Base-by-base conservation (phyloP, 2,329 filamentous ascomycete genomes). In the Colletotrichum chrysophilum region DNA sequence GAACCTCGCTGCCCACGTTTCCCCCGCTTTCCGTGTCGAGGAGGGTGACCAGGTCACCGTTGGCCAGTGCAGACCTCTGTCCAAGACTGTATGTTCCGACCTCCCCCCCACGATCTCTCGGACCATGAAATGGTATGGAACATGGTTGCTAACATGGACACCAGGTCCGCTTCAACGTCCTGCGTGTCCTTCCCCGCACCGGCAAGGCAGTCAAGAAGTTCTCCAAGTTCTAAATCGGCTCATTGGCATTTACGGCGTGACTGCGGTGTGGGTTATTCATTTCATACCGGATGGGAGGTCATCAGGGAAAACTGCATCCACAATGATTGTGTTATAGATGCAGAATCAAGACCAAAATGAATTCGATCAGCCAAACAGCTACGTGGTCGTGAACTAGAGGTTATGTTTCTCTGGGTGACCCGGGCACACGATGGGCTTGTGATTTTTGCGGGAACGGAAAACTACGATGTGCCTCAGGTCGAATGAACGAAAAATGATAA, bases 21-120 rank as follows among this genome's bases (percentile, higher is more conserved):
- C 96, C 80, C 97, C 97, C 84, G 96, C 96, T 89, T 99, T 99
- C 96, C 97, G 97, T 98, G 96, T 98, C 84, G 95, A 98, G 92
- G 96, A 98, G 88, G 97, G 97, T 93, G 97, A 99, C 90, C 94
- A 96, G 91, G 97, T 99, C 85, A 98, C 96, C 84, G 96, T 99
- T 89, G 97, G 97, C 90, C 97, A 99, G 92, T 99, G 97, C 95
- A 93, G 97, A 89, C 97, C 97, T 86, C 93, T 99, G 85, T 96
- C 94, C 95, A 99, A 99, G 95, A 99, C 97, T 88, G 97, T 99
- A 95, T 82, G 95, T 94, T 82, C 13, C 76, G 75, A 71, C 62
- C 14, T 12, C 9, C 32, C 32, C 32, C 61, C 61, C 61, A 13
- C n/a, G 14, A n/a, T 38, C 32, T 64, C 34, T 64, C 0, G 24